Percentiles rank a stretch among this genome's conserved stretches.
Evolutionary conservation across 495 filamentous ascomycete genomes (phyloP).

Genomic region (Chaetomidium leptoderma): DNA sequence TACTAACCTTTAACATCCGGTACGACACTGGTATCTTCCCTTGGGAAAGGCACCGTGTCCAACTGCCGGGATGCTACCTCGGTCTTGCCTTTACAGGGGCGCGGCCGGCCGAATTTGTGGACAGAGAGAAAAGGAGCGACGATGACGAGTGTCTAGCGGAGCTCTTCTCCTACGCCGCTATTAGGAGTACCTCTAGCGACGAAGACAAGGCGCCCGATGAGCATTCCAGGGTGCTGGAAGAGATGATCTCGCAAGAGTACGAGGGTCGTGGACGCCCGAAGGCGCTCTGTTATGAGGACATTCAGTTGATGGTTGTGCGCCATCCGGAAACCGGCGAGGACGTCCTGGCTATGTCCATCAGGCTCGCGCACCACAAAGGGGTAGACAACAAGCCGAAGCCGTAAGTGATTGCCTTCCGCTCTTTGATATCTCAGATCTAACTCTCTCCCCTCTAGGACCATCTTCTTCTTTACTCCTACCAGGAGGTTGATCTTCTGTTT

Average conservation of each 20-base stretch:
- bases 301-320: slow-evolving; percentile 26
- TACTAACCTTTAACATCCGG: slow-evolving; percentile 28
- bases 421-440: no score
- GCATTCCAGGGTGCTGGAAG: slow-evolving; percentile 19
- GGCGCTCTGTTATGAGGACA: slow-evolving; percentile 29
- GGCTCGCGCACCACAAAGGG: slow-evolving; percentile 25
- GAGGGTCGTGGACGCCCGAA: slow-evolving; percentile 17
- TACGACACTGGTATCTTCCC: slow-evolving; percentile 28
- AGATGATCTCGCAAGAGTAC: slow-evolving; percentile 17
- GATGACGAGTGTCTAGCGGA: slow-evolving; percentile 20
- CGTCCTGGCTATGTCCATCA: slow-evolving; percentile 26
- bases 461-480: no score
- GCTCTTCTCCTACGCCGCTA: slow-evolving; percentile 6
- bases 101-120: slow-evolving; percentile 22
- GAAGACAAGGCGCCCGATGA: slow-evolving; percentile 15
- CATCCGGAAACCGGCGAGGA: slow-evolving; percentile 26
- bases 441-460: no score
- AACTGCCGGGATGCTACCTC: slow-evolving; percentile 16
- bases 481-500: no score
- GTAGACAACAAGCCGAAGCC: no score
- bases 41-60: slow-evolving; percentile 21
- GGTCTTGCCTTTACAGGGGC: slow-evolving; percentile 18
- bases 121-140: slow-evolving; percentile 18
- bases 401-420: no score
- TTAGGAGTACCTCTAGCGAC: neutral